Evolutionary conservation across 1,284 basidiomycete species (phyloP), one percentile per base, ranked within the genome.

Genomic region (Trametes pubescens): DNA sequence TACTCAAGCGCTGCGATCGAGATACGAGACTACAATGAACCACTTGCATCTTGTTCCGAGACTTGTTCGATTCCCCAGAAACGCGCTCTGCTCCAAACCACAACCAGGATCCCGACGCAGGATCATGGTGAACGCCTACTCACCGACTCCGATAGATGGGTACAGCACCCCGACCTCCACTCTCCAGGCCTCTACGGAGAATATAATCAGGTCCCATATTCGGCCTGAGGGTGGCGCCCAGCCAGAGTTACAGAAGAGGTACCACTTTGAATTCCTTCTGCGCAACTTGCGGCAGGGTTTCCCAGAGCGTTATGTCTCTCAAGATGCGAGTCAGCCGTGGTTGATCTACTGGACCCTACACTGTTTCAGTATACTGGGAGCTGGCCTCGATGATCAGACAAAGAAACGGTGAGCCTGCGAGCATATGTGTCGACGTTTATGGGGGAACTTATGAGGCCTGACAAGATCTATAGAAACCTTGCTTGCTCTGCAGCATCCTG

Each of bases 261-360:
- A 78, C 0, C 92, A 94, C 72, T 78, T 93, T 65, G 86, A 90
- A 62, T 93, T 85, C 69, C 83, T 94, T 5, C 79, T 85, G 3
- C 82, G 89, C 21, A 87, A 91, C 62, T 81, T 94, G 55, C 73
- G 85, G 0, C 90, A 93, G 71, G 92, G 93, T 2, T 91, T 94
- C 60, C 93, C 95, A 0, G 77, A 81, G 7, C 82, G 87, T 55
- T 97, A 93, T 74, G 83, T 81, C n/a, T 88, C 86, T 29, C 90
- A 97, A 69, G 96, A 98, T 75, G 95, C 96, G 0, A 95, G 93
- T 68, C 89, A 95, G 71, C 91, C 95, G 0, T 98, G 96, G 96
- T 80, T 98, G 34, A 75, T 97, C 65, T 98, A 92, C 78, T 98
- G 96, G 96, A 90, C 88, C 0, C 74, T 96, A 2, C 95, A 98